Evolutionary conservation across 2,329 filamentous ascomycete species (phyloP), one percentile per base, ranked within the genome.

Genomic region (Fusarium avenaceum): DNA sequence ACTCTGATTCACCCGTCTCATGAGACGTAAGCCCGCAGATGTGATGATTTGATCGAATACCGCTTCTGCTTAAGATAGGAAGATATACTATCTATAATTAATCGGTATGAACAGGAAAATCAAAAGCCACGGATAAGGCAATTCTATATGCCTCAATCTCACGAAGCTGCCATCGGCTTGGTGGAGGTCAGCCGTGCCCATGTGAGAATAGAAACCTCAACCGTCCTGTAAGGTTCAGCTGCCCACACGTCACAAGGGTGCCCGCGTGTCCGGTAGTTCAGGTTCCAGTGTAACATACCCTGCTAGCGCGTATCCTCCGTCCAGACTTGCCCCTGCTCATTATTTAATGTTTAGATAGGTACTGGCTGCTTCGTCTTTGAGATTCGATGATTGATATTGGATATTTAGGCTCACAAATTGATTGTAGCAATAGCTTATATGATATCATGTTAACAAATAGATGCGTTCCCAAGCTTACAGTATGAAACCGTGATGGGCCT

Each of bases 221-320:
- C 17, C 39, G n/a, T 61, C 32, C 43, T n/a, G 17, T 48, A 43
- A 55, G 39, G 43, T 65, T 56, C 42, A 42, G 42, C 26, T 26
- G 33, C 57, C 20, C 35, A 63, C 49, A 55, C 54, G 61, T 66
- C 63, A 66, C 63, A 65, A 47, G 59, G 58, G 19, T 58, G 46
- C 35, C 57, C 46, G 57, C 47, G 47, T 63, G 63, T 50, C 63
- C 60, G 60, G 65, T 68, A 68, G 55, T 68, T 68, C 64, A 65
- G 54, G 49, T 67, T 59, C 51, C 51, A 67, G 48, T 49, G 58
- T 30, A 53, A 53, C 44, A 33, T 46, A 33, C 52, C 52, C 49
- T 42, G 39, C 57, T 67, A 65, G 64, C 48, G 39, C 35, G 15
- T 26, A 32, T 22, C 33, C 40, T 42, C 19, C 22, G 32, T 14